phyloP scores from a whole-genome alignment of 2,329 filamentous ascomycete species.

The Cadophora luteo-olivacea region DNA sequence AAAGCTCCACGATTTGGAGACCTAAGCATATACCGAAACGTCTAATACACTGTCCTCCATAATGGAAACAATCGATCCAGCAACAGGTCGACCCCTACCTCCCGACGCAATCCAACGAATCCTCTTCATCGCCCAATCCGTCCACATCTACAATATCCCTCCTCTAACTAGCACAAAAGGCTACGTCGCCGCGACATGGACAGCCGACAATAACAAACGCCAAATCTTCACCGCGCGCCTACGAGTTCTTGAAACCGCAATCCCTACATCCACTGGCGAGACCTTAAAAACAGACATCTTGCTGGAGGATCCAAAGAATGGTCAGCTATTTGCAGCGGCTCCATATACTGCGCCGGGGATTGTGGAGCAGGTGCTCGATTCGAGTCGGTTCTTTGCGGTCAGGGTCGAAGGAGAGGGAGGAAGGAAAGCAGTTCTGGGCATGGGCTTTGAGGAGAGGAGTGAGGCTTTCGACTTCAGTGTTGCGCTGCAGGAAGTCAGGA shows the following conservation, averaged over 20 bases:
- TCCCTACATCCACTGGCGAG: slow-evolving; percentile 52
- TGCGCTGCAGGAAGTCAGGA: slow-evolving; percentile 77
- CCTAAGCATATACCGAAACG: neutral
- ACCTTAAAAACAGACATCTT: slow-evolving; percentile 76
- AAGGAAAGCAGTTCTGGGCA: slow-evolving; percentile 78
- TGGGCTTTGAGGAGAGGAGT: slow-evolving; percentile 86
- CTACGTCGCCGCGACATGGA: slow-evolving; percentile 81
- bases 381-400: slow-evolving; percentile 83
- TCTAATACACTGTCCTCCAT: neutral
- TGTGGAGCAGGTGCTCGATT: slow-evolving; percentile 82
- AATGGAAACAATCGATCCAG: slow-evolving; percentile 64
- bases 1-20: neutral
- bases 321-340: slow-evolving; percentile 82
- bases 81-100: slow-evolving; percentile 72
- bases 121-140: slow-evolving; percentile 75
- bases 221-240: slow-evolving; percentile 88
- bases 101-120: slow-evolving; percentile 83
- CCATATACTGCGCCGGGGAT: slow-evolving; percentile 72
- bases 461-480: slow-evolving; percentile 89
- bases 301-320: slow-evolving; percentile 76
- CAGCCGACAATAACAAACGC: slow-evolving; percentile 66
- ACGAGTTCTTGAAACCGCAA: slow-evolving; percentile 78
- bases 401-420: slow-evolving; percentile 78
- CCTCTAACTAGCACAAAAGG: slow-evolving; percentile 79
- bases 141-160: slow-evolving; percentile 89